Base-by-base conservation (phyloP, 208 protist genomes). In the Phytomonas sp. region DNA sequence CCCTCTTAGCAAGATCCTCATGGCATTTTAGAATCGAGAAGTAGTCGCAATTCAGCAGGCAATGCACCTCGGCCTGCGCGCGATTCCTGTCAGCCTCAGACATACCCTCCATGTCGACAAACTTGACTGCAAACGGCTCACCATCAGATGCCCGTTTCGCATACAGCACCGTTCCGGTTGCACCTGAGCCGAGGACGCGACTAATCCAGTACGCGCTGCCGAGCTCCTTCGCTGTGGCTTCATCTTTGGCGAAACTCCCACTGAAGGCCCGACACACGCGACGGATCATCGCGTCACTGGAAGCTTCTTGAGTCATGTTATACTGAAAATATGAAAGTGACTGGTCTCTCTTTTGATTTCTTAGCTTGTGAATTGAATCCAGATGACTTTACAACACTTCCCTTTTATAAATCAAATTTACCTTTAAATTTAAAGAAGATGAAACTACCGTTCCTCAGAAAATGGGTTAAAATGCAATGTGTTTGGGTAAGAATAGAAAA, bases 11-110 rank as follows among this genome's bases (percentile, higher is more conserved):
- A 33, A 88, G 75, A 66, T 91, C 89, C 56, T 88, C 91, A 70
- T 88, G 78, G 69, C 82, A 94, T 70, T 92, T 86, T 23, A 96
- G 37, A 59, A 96, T 93, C 20, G 89, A 85, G 67, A 92, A 91
- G 72, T 84, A 86, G 67, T 91, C 73, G 68, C 87, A 93, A 62
- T 84, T 84, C 6, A 85, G 73, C 53, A 93, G 75, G 46, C 87
- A 90, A 30, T 88, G 79, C 4, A 93, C 80, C 68, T 93, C 82
- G 1, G 79, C 87, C 71, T 82, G 75, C 0, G 80, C 78, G 43
- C 80, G 81, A 53, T 89, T 89, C 66, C 83, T 88, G 74, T 93
- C 87, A 6, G 77, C 79, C 64, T 93, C 84, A 0, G 83, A 90
- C 87, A 93, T 93, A 32, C 80, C 77, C 32, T 82, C 76, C 73